Percentiles rank a stretch among this genome's conserved stretches.
Conservation (phyloP, 106 monocot genomes). For the Ottelia alismoides region DNA sequence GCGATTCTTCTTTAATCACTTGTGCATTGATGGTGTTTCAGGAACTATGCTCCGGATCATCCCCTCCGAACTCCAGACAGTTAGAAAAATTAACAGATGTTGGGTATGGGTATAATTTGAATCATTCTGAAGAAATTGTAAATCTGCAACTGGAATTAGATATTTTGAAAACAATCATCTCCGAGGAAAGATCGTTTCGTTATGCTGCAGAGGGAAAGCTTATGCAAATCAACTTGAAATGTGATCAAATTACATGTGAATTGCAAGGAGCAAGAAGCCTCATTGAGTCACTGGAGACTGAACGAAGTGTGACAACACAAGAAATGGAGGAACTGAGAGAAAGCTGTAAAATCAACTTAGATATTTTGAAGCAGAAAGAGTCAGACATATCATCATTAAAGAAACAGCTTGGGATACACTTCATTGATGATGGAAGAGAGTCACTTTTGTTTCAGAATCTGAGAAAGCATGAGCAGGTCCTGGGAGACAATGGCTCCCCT, state of each 20-base stretch:
- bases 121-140: slow-evolving; percentile 37
- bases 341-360: slow-evolving; percentile 9
- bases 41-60: slow-evolving; percentile 23
- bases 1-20: too few species aligned
- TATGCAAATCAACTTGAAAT: slow-evolving; percentile 12
- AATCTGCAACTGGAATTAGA: slow-evolving; percentile 79
- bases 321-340: slow-evolving; percentile 50
- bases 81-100: slow-evolving; percentile 1
- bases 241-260: slow-evolving; percentile 32
- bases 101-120: neutral
- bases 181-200: slow-evolving; percentile 49
- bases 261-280: slow-evolving; percentile 45
- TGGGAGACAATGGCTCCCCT: slow-evolving; percentile 43
- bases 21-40: too few species aligned
- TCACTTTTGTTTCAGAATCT: too few species aligned
- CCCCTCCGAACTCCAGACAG: neutral
- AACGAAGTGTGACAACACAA: slow-evolving; percentile 41
- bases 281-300: slow-evolving; percentile 74
- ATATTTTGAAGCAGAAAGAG: slow-evolving; percentile 27
- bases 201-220: slow-evolving; percentile 28
- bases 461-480: slow-evolving; percentile 4
- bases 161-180: slow-evolving; percentile 65
- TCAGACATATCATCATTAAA: slow-evolving; percentile 31
- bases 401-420: slow-evolving; percentile 12
- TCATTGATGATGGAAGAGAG: slow-evolving; percentile 10